A percentile compares a stretch with the other conserved stretches of the same genome.
Conservation (phyloP, 768 basidiomycete genomes). For the Lenzites betulinus region DNA sequence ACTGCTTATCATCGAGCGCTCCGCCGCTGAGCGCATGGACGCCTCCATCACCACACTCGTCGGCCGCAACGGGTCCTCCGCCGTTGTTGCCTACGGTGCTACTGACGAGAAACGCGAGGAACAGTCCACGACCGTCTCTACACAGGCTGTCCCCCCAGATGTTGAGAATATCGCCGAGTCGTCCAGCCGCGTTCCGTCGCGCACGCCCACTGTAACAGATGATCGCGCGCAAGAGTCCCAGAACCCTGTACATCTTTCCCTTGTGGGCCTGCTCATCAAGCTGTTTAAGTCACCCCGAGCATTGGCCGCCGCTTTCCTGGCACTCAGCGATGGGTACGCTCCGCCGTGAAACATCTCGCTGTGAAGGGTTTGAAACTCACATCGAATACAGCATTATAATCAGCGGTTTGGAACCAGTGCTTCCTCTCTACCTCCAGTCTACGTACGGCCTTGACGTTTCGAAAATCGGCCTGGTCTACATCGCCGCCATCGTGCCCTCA, state of each 20-base stretch:
- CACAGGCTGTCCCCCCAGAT: background rate
- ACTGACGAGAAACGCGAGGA: conserved; percentile 6
- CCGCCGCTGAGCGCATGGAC: conserved; percentile 36
- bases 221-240: background rate
- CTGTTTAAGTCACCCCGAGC: conserved; percentile 32
- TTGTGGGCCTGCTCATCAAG: conserved; percentile 26
- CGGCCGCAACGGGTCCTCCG: background rate
- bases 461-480: conserved; percentile 64
- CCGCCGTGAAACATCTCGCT: background rate
- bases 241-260: conserved; percentile 14
- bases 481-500: conserved; percentile 64
- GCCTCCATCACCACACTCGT: conserved; percentile 24
- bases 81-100: conserved; percentile 3
- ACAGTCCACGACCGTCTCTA: background rate
- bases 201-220: background rate
- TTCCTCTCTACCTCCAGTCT: conserved; percentile 38
- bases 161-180: background rate
- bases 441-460: conserved; percentile 36
- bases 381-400: conserved; percentile 22
- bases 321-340: conserved; percentile 39
- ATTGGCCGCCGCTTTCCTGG: conserved; percentile 29
- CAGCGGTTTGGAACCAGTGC: conserved; percentile 35
- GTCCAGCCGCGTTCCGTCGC: background rate
- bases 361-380: background rate
- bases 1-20: conserved; percentile 40